Evolutionary conservation across 163 green algal species (phyloP).

Genomic region (Scenedesmus sp.): DNA sequence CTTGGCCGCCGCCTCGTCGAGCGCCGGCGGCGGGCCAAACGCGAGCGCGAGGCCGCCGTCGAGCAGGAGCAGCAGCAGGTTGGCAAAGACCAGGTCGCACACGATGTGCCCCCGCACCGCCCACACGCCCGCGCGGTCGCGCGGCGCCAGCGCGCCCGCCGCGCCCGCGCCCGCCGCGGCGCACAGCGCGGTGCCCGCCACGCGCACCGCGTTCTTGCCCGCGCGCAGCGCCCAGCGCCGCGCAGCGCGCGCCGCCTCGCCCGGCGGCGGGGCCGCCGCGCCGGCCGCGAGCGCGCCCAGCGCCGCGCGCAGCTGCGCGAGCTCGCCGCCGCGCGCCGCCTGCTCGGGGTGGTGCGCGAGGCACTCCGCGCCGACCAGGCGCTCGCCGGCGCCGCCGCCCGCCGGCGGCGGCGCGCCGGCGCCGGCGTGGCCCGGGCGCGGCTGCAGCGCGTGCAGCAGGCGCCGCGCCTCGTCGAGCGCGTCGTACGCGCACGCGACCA

Average conservation of each 20-base stretch:
- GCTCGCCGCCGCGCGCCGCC: not conserved
- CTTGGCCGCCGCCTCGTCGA: not conserved
- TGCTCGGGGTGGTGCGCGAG: not conserved
- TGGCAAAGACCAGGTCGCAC: slow-evolving; percentile 26
- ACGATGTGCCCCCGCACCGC: slow-evolving; percentile 22
- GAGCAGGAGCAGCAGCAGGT: slow-evolving; percentile 31
- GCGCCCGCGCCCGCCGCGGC: slow-evolving; percentile 17
- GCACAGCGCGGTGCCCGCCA: slow-evolving; percentile 10
- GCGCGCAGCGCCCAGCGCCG: not conserved
- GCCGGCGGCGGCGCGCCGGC: no score
- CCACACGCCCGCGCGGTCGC: slow-evolving; percentile 28
- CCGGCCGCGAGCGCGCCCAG: slow-evolving; percentile 2
- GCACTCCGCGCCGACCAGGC: slow-evolving; percentile 18
- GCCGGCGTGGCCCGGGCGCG: slow-evolving; percentile 3
- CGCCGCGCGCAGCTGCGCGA: not conserved
- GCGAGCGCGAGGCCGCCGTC: slow-evolving; percentile 6
- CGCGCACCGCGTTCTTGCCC: slow-evolving; percentile 21
- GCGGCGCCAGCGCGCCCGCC: slow-evolving; percentile 7
- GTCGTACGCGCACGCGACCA: slow-evolving; percentile 37
- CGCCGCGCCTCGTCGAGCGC: slow-evolving; percentile 12
- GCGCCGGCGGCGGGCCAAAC: not conserved
- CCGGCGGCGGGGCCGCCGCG: no score
- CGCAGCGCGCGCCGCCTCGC: not conserved
- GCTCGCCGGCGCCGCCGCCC: not conserved
- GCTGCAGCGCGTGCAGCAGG: not conserved